Percentiles rank a stretch among this genome's conserved stretches.
Conservation (phyloP, 2,329 filamentous ascomycete genomes). For the Trichoderma guizhouense region DNA sequence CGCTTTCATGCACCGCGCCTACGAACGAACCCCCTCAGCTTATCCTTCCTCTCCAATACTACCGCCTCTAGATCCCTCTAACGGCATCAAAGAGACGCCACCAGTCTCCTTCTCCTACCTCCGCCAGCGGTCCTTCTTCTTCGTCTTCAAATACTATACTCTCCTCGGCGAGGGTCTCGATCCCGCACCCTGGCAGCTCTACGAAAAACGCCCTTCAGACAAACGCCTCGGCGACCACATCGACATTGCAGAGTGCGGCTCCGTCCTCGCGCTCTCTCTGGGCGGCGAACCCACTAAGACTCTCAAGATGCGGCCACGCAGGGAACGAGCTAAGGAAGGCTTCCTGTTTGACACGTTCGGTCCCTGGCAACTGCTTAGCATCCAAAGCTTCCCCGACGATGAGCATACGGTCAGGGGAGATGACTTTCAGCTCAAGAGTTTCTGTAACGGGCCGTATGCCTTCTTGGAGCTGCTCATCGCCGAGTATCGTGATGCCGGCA, state of each 20-base stretch:
- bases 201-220: conserved; percentile 45
- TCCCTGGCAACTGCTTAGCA: conserved; percentile 57
- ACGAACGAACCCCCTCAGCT: conserved; percentile 27
- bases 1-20: conserved; percentile 52
- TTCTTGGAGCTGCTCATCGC: conserved; percentile 57
- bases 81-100: background rate
- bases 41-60: conserved; percentile 22
- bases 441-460: conserved; percentile 59
- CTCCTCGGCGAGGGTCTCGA: conserved; percentile 53
- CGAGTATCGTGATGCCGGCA: conserved; percentile 59
- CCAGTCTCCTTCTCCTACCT: conserved; percentile 32
- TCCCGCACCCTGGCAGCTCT: conserved; percentile 58
- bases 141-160: conserved; percentile 64
- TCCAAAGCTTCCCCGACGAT: conserved; percentile 60
- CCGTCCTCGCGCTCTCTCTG: conserved; percentile 56
- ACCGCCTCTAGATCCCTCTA: conserved; percentile 9
- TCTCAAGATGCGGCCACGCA: conserved; percentile 47
- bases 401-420: conserved; percentile 53
- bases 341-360: conserved; percentile 57
- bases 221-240: conserved; percentile 47
- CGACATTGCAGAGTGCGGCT: conserved; percentile 57
- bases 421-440: conserved; percentile 50
- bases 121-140: conserved; percentile 57
- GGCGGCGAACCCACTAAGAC: conserved; percentile 49
- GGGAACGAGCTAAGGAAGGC: conserved; percentile 48